Evolutionary conservation across 2,329 filamentous ascomycete genomes (phyloP), one percentile per base, ranked within the genome.

Genomic region (Phoma sp.): DNA sequence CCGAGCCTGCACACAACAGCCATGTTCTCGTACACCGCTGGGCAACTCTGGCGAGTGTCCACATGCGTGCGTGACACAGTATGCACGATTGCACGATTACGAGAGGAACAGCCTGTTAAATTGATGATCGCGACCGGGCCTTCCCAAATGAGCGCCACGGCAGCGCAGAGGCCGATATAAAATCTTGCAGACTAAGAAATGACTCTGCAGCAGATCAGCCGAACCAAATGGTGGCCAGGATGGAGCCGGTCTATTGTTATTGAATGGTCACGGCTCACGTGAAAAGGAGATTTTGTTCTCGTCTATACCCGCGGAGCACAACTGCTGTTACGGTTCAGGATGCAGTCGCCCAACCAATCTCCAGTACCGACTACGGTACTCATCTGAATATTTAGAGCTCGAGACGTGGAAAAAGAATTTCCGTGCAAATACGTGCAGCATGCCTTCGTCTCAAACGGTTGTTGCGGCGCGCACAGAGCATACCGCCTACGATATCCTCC

Each of bases 171-270:
- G 32, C 58, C 47, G 41, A 52, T 56, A 59, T 54, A 63, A 62
- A 63, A 68, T 60, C 52, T 50, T 64, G 54, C 57, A 57, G 61
- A 61, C 55, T 63, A 50, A 47, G 40, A 44, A 60, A 58, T 61
- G 60, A 58, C 57, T 60, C 58, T 47, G 49, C 38, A 44, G 62
- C 49, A 61, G 60, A 63, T 72, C 68, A 71, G 69, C 69, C 69
- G 69, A 73, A 70, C 67, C 66, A 64, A 59, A 45, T 54, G 43
- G 54, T 54, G 55, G 55, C 62, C 60, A 64, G 63, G 58, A 58
- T 61, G 55, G 48, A 61, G 58, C 58, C 62, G 56, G 61, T 60
- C 61, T 56, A 63, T 43, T 41, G 13, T 48, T 63, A 55, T 61
- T 44, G 58, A 41, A 55, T 44, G 50, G 47, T 38, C 45, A 43